phyloP scores from a whole-genome alignment of 2,329 filamentous ascomycete genomes.

The Trichocomaceae sp. region DNA sequence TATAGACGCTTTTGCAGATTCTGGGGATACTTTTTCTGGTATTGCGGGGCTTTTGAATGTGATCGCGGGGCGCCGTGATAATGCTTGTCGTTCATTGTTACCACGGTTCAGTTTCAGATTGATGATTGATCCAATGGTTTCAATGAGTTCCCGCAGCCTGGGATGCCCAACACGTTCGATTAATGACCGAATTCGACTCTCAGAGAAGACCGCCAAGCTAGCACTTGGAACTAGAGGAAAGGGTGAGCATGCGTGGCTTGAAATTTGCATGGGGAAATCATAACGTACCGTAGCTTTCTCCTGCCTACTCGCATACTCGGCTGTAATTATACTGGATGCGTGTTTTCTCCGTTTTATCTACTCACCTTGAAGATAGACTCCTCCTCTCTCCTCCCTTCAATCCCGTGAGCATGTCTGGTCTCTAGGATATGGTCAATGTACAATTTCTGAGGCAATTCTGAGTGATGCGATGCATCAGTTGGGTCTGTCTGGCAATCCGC shows the following conservation, averaged over 20 bases:
- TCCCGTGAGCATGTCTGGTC: constrained; percentile 13
- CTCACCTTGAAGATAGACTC: constrained; percentile 19
- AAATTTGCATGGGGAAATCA: not conserved
- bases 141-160: constrained; percentile 20
- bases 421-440: constrained; percentile 19
- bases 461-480: not conserved
- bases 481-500: not conserved
- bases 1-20: constrained; percentile 14
- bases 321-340: not conserved
- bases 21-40: constrained; percentile 12
- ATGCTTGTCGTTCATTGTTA: not conserved
- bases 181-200: constrained; percentile 26
- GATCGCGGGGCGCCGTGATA: constrained; percentile 7
- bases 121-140: constrained; percentile 17
- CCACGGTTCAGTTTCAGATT: constrained; percentile 15
- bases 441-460: constrained; percentile 7
- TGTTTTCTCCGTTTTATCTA: not conserved
- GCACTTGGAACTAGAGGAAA: constrained; percentile 29
- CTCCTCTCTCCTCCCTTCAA: constrained; percentile 14
- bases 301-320: not conserved
- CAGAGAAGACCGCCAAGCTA: constrained; percentile 32
- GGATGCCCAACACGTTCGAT: constrained; percentile 22
- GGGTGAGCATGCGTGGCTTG: constrained; percentile 22
- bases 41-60: constrained; percentile 16
- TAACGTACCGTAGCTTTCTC: constrained; percentile 4